A percentile compares a stretch with the other conserved stretches of the same genome.
These are phyloP conservation scores for Penicillium hordei DNA, from an alignment of 2,329 filamentous ascomycete genomes.

Conservation along the genomic window DNA sequence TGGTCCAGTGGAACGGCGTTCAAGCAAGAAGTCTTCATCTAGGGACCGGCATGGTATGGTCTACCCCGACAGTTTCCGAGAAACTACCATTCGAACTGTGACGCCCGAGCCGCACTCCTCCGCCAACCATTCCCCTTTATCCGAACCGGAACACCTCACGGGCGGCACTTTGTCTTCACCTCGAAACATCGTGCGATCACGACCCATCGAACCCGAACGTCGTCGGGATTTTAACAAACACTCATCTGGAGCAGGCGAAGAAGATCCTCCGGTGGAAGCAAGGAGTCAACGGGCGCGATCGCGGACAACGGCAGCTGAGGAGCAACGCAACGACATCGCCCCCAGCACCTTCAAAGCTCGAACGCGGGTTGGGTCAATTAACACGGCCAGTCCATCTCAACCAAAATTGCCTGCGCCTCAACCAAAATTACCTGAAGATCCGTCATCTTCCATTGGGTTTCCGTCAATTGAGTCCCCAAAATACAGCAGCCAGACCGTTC, in stretches of 20 bases:
- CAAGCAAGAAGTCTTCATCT: slow-evolving; percentile 50
- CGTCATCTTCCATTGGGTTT: slow-evolving; percentile 47
- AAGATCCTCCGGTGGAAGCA: slow-evolving; percentile 33
- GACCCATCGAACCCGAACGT: slow-evolving; percentile 35
- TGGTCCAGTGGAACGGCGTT: slow-evolving; percentile 44
- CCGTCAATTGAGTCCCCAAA: slow-evolving; percentile 49
- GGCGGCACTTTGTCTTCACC: slow-evolving; percentile 38
- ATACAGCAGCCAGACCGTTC: slow-evolving; percentile 33
- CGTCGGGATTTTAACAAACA: slow-evolving; percentile 34
- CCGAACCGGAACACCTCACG: slow-evolving; percentile 37
- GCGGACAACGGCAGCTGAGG: slow-evolving; percentile 44
- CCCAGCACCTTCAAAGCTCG: slow-evolving; percentile 36
- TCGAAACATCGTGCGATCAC: slow-evolving; percentile 36
- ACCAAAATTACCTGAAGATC: slow-evolving; percentile 40
- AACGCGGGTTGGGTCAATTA: slow-evolving; percentile 43
- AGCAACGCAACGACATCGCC: slow-evolving; percentile 42
- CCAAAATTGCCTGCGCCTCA: slow-evolving; percentile 37
- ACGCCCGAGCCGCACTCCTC: slow-evolving; percentile 45
- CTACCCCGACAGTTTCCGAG: slow-evolving; percentile 48
- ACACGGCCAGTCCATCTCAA: slow-evolving; percentile 34
- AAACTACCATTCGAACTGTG: slow-evolving; percentile 47
- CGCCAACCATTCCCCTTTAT: slow-evolving; percentile 40
- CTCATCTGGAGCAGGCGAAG: slow-evolving; percentile 34
- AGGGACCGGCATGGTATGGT: slow-evolving; percentile 49
- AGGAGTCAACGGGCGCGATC: slow-evolving; percentile 40